Percentiles rank a stretch among this genome's conserved stretches.
These are phyloP conservation scores for Leccinum obscurum DNA, from an alignment of 768 basidiomycete species.

Conservation along the genomic window DNA sequence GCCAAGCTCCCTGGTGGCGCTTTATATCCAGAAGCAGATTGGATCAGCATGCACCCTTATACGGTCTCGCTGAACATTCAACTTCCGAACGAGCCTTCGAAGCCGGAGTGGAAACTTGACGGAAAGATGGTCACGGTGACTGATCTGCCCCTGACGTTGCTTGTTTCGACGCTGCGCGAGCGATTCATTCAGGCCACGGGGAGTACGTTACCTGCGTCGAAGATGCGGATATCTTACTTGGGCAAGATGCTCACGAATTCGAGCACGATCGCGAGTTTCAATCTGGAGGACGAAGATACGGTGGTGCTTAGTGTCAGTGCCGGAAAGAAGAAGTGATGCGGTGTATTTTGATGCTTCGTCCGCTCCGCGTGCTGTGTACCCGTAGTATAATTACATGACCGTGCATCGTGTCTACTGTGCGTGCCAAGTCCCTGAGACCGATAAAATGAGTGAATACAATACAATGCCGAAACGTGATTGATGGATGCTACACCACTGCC, in stretches of 20 bases:
- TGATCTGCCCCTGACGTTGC: slow-evolving; percentile 79
- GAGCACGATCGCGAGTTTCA: slow-evolving; percentile 81
- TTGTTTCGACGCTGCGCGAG: slow-evolving; percentile 89
- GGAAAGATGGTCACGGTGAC: slow-evolving; percentile 75
- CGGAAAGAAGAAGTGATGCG: slow-evolving; percentile 63
- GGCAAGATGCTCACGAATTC: slow-evolving; percentile 88
- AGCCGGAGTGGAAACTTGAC: slow-evolving; percentile 93
- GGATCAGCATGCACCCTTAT: slow-evolving; percentile 89
- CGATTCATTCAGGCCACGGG: slow-evolving; percentile 79
- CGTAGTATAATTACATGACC: slow-evolving; percentile 14
- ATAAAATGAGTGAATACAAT: slow-evolving; percentile 25
- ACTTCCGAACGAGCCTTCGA: slow-evolving; percentile 76
- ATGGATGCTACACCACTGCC: slow-evolving; percentile 5
- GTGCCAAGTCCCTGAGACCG: slow-evolving; percentile 4
- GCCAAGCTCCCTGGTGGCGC: slow-evolving; percentile 84
- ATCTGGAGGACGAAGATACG: slow-evolving; percentile 89
- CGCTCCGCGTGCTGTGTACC: slow-evolving; percentile 11
- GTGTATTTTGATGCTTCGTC: background rate
- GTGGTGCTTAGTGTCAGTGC: slow-evolving; percentile 77
- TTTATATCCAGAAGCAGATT: slow-evolving; percentile 84
- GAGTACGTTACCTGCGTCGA: slow-evolving; percentile 76
- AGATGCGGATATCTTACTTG: slow-evolving; percentile 74
- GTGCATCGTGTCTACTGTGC: slow-evolving; percentile 13
- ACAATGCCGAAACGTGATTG: slow-evolving; percentile 12
- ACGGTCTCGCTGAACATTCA: slow-evolving; percentile 86